Base-by-base conservation (phyloP, 2,329 filamentous ascomycete species). In the Emmonsiellopsis sp. region DNA sequence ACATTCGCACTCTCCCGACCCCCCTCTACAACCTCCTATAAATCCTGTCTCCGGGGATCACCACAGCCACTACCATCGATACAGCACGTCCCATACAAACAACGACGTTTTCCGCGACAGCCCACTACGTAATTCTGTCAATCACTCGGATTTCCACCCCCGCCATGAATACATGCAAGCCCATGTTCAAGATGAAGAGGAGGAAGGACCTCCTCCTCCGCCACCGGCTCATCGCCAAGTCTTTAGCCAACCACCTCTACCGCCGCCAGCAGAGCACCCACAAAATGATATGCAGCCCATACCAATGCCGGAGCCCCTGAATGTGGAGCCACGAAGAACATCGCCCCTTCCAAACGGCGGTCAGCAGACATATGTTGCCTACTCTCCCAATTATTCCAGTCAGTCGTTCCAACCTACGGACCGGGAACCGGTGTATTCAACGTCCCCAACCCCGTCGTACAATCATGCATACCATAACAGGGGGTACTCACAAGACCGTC, bases 151-250 rank as follows among this genome's bases (percentile, higher is more conserved):
- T n/a, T 54, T 62, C 45, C 50, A 48, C n/a, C 53, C 55, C 46
- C 56, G 53, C 33, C 51, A 54, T 5, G 53, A 46, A 10, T 46
- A 57, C 31, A 54, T 57, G 42, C 56, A 56, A 11, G 54, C 58
- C 21, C 53, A 56, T 8, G 42, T 54, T n/a, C 51, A 58, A 10
- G 55, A 58, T 34, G 56, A 56, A n/a, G 52, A 40, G 39, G 60
- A 63, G 11, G 65, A 67, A 17, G 59, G 61, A 11, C 57, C 57
- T 10, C 54, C 61, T 17, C 65, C 66, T 9, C 67, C 67, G 32
- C 66, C 67, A 9, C 67, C 67, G 32, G 62, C 57, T 17, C 67
- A 69, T 55, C 60, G 65, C 49, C 57, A 59, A 42, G 58, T 54
- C 42, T 53, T 59, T 7, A 55, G 56, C 17, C 57, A 56, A 31